These are phyloP conservation scores for Penicillium sp. DNA, from an alignment of 2,329 filamentous ascomycete species.

Conservation along the genomic window DNA sequence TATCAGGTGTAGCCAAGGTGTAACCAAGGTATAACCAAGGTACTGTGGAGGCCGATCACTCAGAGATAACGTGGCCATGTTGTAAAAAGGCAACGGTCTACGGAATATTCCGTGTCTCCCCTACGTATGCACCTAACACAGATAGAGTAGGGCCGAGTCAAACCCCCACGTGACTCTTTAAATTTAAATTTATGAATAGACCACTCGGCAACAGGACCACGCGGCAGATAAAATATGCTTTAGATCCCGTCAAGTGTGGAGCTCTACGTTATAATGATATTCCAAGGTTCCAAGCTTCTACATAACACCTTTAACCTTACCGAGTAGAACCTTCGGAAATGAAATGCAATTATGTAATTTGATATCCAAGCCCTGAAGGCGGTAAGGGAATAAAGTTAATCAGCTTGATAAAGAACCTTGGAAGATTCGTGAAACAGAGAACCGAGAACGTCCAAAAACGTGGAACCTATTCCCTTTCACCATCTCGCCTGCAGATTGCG, in stretches of 20 bases:
- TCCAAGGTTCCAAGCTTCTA: background rate
- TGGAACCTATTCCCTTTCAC: conserved; percentile 2
- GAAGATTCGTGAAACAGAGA: background rate
- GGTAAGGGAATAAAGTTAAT: background rate
- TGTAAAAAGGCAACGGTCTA: background rate
- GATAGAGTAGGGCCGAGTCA: conserved; percentile 11
- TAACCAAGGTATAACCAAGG: background rate
- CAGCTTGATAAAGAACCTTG: background rate
- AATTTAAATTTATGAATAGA: background rate
- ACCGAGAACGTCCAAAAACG: background rate
- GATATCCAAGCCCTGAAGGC: background rate
- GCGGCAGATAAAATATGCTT: background rate
- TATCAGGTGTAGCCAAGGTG: background rate
- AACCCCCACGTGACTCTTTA: conserved; percentile 3
- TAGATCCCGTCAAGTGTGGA: background rate
- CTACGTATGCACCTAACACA: conserved; percentile 10
- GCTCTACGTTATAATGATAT: background rate
- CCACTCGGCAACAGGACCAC: background rate
- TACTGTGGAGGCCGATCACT: background rate
- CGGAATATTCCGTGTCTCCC: background rate
- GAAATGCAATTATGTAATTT: background rate
- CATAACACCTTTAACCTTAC: no score
- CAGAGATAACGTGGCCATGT: background rate
- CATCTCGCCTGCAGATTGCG: conserved; percentile 10
- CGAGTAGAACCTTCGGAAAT: no score